phyloP scores from a whole-genome alignment of 257 asterid genomes.

The Lycium ferocissimum region DNA sequence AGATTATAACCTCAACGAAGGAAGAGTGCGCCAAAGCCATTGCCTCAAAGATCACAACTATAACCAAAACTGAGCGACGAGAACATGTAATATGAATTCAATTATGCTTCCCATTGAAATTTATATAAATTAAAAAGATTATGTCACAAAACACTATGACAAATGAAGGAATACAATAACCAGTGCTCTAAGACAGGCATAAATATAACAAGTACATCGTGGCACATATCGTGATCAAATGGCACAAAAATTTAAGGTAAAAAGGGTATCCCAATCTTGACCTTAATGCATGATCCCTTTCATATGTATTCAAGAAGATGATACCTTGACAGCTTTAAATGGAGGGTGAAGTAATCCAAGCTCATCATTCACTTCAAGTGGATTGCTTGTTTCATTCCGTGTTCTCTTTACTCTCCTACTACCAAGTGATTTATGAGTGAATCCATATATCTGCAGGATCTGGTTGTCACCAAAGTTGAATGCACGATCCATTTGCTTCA shows the following conservation, averaged over 20 bases:
- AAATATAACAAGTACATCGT: conserved; percentile 41
- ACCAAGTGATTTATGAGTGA: conserved; percentile 64
- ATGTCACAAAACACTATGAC: conserved; percentile 42
- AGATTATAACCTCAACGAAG: neutral
- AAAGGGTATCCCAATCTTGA: conserved; percentile 21
- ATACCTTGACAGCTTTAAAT: conserved; percentile 63
- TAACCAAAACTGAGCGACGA: conserved; percentile 28
- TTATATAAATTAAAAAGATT: conserved; percentile 36
- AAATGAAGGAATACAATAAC: conserved; percentile 52
- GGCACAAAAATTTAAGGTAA: conserved; percentile 25
- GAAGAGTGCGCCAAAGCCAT: neutral
- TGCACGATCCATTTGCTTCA: conserved; percentile 95
- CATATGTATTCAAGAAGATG: conserved; percentile 22
- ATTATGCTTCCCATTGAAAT: conserved; percentile 31
- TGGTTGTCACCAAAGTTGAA: conserved; percentile 84
- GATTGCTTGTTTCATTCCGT: conserved; percentile 73
- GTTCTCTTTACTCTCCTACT: conserved; percentile 71
- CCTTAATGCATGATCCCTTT: neutral
- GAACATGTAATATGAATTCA: conserved; percentile 27
- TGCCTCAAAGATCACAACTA: conserved; percentile 13
- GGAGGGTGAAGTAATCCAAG: conserved; percentile 80
- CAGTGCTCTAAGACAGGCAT: conserved; percentile 38
- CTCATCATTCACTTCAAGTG: conserved; percentile 68
- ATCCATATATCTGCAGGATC: conserved; percentile 87
- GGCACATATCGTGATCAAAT: conserved; percentile 39